Evolutionary conservation across 2,329 filamentous ascomycete genomes (phyloP), one percentile per base, ranked within the genome.

Genomic region (Paecilomyces niveus): DNA sequence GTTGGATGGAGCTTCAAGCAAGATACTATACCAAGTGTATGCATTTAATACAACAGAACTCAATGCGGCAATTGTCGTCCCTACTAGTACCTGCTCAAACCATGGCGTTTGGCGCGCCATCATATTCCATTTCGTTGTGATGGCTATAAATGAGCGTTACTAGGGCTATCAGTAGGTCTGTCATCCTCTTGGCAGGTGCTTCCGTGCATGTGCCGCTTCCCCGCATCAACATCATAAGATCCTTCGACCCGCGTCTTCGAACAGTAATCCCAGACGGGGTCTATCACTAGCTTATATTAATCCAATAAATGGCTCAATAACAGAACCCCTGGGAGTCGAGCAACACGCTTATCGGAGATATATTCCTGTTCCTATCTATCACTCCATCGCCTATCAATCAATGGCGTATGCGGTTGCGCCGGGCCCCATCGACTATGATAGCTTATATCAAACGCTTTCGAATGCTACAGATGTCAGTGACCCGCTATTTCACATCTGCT

Each of bases 401-500:
- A 45, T 45, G n/a, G n/a, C 39, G n/a, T n/a, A 18, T 18, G 39
- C n/a, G 18, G n/a, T 18, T 18, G n/a, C 39, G 5, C 15, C 15
- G 1, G 50, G 1, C 10, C 50, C 24, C 6, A 10, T 13, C 3
- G 11, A 52, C 13, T 5, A 52, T 4, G 10, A 26, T 52, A 13
- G 15, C 10, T 13, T 13, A 13, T 22, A 15, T 5, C 10, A 24
- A n/a, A 24, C 50, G 22, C 21, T 52, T 5, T 26, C 21, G 6
- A 24, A 24, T 13, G 50, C 3, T 15, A 29, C 11, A 13, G 22
- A 52, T 13, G 10, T 5, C 13, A 24, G 4, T 10, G 50, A 52
- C 21, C 13, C 21, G 6, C 50, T 57, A 13, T 22, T 57, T n/a
- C 55, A 49, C 31, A 51, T 51, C 15, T 75, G 73, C 60, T 75